phyloP scores from a whole-genome alignment of 257 asterid genomes.

The Solanum stenotomum region DNA sequence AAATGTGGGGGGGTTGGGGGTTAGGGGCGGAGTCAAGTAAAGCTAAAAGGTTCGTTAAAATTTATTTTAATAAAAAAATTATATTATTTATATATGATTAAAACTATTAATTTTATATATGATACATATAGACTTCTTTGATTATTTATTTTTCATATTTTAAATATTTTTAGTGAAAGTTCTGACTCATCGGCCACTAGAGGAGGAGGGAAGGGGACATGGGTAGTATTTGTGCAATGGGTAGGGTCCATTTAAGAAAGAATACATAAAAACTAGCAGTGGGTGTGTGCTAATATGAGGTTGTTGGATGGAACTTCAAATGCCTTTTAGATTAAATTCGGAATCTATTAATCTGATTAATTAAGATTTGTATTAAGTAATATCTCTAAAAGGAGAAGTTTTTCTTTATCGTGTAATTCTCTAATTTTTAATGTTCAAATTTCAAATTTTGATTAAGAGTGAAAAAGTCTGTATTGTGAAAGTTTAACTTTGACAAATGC shows the following conservation, averaged over 20 bases:
- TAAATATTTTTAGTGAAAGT: neutral
- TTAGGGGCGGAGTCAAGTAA: neutral
- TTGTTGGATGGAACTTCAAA: neutral
- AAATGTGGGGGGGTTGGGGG: neutral
- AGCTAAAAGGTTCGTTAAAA: neutral
- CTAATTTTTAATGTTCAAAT: neutral
- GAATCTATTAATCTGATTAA: neutral
- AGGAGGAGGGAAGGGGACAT: neutral
- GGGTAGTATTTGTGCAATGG: neutral
- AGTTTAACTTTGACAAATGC: neutral
- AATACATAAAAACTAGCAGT: neutral
- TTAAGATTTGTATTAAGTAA: neutral
- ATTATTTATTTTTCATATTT: neutral
- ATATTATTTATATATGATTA: no score
- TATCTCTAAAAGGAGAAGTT: neutral
- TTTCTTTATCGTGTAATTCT: neutral
- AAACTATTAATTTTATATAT: no score
- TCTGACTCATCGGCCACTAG: accelerated
- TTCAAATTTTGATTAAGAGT: neutral
- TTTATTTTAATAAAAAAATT: accelerated
- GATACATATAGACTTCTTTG: neutral
- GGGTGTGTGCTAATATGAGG: neutral
- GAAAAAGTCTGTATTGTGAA: neutral
- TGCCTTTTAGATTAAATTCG: neutral
- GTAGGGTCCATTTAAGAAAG: neutral